Base-by-base conservation (phyloP, 768 basidiomycete genomes). In the Mycena belliarum region DNA sequence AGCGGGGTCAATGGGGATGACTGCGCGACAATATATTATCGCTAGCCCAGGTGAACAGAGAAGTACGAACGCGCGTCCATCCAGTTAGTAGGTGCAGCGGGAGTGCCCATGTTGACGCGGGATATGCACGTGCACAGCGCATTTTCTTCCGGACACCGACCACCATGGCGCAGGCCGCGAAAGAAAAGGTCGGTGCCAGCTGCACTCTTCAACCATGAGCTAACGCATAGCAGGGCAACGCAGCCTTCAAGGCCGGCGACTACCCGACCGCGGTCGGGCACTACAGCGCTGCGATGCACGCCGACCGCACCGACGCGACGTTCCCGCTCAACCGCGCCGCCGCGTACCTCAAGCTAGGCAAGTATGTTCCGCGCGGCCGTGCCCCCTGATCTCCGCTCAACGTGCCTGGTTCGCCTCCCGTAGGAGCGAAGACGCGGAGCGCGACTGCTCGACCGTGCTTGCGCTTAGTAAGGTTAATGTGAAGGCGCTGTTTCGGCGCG, bases 301-400 rank as follows among this genome's bases (percentile, higher is more conserved):
- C 86, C 2, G 88, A 95, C 71, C 69, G 75, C 12, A 75, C 69
- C 0, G 91, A 96, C 65, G 76, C 82, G n/a, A 89, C 91, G 0
- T 90, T 87, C 61, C 86, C 88, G 32, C 78, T 95, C 32, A 98
- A 98, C 69, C 85, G 95, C 42, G 91, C 93, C 4, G 90, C 92
- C 33, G 92, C 93, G 25, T 95, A 95, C 76, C 81, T 98, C 59
- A 95, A 94, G 80, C 82, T 96, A 76, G 87, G 86, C 83, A 97
- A 96, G 94, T 94, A 79, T 77, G 93, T 87, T 52, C 41, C 52
- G 35, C 48, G 6, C 41, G 33, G 5, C 21, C 11, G 12, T 35
- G 32, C 26, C 40, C 25, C 55, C 20, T 58, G 50, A 46, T 57
- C 28, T 29, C 48, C 41, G 57, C 37, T 53, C 59, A 56, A 62